These are phyloP conservation scores for Pleoardoris graminearum DNA, from an alignment of 2,329 filamentous ascomycete species.

Conservation along the genomic window DNA sequence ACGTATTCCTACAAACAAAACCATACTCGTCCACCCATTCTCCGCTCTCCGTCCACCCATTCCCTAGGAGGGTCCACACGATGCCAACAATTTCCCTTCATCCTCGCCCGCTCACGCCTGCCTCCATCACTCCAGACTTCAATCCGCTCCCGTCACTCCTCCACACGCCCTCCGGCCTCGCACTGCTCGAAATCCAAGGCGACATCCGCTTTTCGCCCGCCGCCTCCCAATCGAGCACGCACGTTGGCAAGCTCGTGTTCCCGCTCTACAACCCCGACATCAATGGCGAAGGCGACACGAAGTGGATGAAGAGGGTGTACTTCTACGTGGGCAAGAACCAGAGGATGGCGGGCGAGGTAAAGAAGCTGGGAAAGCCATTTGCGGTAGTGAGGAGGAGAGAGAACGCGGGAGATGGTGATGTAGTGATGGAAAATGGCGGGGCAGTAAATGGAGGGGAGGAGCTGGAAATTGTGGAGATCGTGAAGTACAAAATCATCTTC, in stretches of 20 bases:
- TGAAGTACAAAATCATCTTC: slow-evolving; percentile 87
- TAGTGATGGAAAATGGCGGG: slow-evolving; percentile 31
- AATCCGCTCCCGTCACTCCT: slow-evolving; percentile 79
- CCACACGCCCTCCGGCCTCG: slow-evolving; percentile 85
- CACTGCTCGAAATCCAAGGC: slow-evolving; percentile 90
- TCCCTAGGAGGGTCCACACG: too few species aligned
- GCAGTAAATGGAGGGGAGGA: slow-evolving; percentile 47
- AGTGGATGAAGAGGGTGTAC: slow-evolving; percentile 90
- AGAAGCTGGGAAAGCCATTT: slow-evolving; percentile 77
- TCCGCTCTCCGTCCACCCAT: too few species aligned
- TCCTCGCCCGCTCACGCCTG: slow-evolving; percentile 6
- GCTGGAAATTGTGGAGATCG: slow-evolving; percentile 83
- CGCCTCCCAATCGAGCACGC: slow-evolving; percentile 46
- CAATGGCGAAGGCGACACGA: slow-evolving; percentile 58
- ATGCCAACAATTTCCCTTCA: slow-evolving; percentile 42
- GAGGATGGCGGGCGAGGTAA: slow-evolving; percentile 84
- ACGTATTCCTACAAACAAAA: too few species aligned
- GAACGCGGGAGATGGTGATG: slow-evolving; percentile 22
- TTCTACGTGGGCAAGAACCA: slow-evolving; percentile 89
- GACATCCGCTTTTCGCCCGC: slow-evolving; percentile 73
- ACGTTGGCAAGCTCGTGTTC: slow-evolving; percentile 75
- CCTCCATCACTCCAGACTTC: slow-evolving; percentile 7
- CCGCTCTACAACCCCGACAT: slow-evolving; percentile 66
- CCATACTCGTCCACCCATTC: too few species aligned
- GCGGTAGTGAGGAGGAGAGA: slow-evolving; percentile 67